Conservation (phyloP, 805 yeast genomes). For the Nakazawaea laoshanensis region DNA sequence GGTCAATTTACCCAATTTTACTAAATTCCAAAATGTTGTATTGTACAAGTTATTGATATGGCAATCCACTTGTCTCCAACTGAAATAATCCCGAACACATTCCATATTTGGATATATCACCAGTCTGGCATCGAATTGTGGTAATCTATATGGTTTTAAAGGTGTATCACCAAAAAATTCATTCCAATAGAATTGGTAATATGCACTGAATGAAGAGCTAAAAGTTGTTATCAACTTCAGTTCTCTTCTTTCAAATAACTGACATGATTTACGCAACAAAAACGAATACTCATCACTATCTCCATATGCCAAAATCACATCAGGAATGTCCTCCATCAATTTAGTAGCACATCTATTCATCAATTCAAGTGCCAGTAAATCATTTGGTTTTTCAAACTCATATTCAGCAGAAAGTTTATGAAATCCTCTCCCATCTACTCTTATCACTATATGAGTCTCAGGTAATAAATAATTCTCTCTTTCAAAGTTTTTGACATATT, state of each 20-base stretch:
- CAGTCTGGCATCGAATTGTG: constrained; percentile 88
- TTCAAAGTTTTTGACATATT: constrained; percentile 81
- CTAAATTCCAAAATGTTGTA: constrained; percentile 86
- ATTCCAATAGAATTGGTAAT: constrained; percentile 65
- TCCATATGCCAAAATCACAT: constrained; percentile 78
- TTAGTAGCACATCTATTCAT: constrained; percentile 77
- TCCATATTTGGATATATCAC: constrained; percentile 67
- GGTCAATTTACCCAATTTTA: constrained; percentile 56
- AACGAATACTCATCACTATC: constrained; percentile 94
- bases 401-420: constrained; percentile 75
- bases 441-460: constrained; percentile 70
- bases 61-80: constrained; percentile 96
- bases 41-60: constrained; percentile 93
- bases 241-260: constrained; percentile 74
- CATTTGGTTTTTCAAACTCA: constrained; percentile 83
- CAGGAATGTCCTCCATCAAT: constrained; percentile 58
- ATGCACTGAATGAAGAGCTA: constrained; percentile 73
- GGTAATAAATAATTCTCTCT: constrained; percentile 65
- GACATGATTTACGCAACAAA: constrained; percentile 54
- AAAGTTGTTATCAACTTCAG: constrained; percentile 74
- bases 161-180: constrained; percentile 42
- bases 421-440: constrained; percentile 92
- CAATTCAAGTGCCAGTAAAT: constrained; percentile 59
- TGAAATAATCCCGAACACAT: constrained; percentile 68
- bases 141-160: constrained; percentile 47